These are phyloP conservation scores for Knufia fluminis DNA, from an alignment of 2,329 filamentous ascomycete species.

Conservation along the genomic window DNA sequence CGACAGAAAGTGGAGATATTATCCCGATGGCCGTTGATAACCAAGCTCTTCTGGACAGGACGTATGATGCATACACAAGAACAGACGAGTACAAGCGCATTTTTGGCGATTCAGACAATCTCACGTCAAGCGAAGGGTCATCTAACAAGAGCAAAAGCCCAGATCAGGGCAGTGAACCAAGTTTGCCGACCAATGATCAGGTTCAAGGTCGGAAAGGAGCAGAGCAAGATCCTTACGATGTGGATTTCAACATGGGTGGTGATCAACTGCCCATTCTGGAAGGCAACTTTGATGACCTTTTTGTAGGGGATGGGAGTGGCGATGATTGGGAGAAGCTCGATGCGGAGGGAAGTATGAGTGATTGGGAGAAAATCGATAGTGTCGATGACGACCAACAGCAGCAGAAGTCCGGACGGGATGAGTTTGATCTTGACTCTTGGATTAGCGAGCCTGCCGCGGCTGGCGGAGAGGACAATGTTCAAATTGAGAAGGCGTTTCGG, in stretches of 20 bases:
- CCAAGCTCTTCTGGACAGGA: slow-evolving; percentile 12
- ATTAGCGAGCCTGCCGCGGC: background rate
- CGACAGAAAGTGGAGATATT: slow-evolving; percentile 20
- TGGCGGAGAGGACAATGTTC: background rate
- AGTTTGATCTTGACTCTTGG: slow-evolving; percentile 4
- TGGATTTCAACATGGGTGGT: background rate
- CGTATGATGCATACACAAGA: slow-evolving; percentile 14
- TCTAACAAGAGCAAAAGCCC: slow-evolving; percentile 9
- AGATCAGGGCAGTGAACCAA: slow-evolving; percentile 6
- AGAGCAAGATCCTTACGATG: background rate
- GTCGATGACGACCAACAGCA: background rate
- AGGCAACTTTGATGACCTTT: slow-evolving; percentile 1
- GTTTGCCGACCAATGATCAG: background rate
- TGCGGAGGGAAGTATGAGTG: background rate
- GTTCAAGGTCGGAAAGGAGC: background rate
- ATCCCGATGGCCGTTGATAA: slow-evolving; percentile 17
- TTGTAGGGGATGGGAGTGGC: background rate
- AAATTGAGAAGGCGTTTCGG: background rate
- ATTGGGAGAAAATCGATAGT: slow-evolving; percentile 1
- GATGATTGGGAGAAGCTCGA: background rate
- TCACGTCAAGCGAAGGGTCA: background rate
- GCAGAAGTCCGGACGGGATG: background rate
- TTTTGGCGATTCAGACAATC: slow-evolving; percentile 11
- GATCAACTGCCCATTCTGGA: background rate
- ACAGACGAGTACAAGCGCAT: slow-evolving; percentile 4